Evolutionary conservation across 352 stramenopile species (phyloP).

Genomic region (Globisporangium orthogonon): DNA sequence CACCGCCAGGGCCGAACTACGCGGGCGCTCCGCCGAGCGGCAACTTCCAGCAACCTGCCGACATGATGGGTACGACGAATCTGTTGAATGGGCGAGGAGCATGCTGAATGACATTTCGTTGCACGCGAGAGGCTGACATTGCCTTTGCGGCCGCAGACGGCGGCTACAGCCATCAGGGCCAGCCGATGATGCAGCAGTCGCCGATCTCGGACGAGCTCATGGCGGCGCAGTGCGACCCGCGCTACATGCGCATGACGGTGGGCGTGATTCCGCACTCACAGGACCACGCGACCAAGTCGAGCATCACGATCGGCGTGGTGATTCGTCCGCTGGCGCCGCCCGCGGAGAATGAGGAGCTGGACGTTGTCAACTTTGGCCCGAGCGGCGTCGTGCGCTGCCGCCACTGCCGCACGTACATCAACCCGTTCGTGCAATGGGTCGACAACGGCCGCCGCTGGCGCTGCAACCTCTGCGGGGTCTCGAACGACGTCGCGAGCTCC

Average conservation of each 20-base stretch:
- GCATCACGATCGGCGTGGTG: constrained; percentile 81
- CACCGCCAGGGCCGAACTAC: constrained; percentile 17
- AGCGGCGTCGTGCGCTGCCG: constrained; percentile 80
- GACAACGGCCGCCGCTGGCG: constrained; percentile 83
- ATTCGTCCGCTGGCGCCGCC: constrained; percentile 75
- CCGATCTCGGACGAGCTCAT: constrained; percentile 64
- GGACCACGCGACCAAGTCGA: constrained; percentile 78
- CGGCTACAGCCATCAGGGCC: constrained; percentile 41
- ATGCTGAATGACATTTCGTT: too few relatives aligned
- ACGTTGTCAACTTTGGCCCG: constrained; percentile 86
- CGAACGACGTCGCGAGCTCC: constrained; percentile 88
- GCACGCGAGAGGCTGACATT: not conserved
- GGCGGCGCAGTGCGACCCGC: constrained; percentile 63
- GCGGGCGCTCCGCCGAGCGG: constrained; percentile 40
- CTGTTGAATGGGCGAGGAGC: not conserved
- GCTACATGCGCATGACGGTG: constrained; percentile 83
- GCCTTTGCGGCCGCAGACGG: constrained; percentile 25
- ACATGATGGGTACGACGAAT: constrained; percentile 59
- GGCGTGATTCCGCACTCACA: constrained; percentile 70
- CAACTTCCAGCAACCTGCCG: constrained; percentile 74
- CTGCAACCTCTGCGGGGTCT: constrained; percentile 87
- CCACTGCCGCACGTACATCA: constrained; percentile 89
- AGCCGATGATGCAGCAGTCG: constrained; percentile 43
- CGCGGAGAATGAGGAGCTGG: constrained; percentile 55
- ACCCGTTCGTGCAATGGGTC: constrained; percentile 87